These are phyloP conservation scores for Dioscorea alata DNA, from an alignment of 106 monocot species.

Conservation along the genomic window DNA sequence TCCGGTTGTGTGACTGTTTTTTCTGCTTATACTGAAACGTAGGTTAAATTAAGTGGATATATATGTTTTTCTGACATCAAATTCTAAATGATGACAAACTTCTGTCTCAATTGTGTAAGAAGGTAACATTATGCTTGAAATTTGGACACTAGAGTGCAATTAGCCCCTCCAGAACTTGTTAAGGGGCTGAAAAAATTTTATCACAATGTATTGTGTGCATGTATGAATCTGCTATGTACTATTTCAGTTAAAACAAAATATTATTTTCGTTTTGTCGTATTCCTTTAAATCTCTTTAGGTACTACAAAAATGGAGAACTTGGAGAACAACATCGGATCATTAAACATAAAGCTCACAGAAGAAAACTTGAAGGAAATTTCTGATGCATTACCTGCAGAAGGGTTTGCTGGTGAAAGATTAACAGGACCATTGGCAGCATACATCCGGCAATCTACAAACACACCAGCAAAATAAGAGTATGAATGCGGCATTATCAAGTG, in stretches of 20 bases:
- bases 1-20: too few species aligned
- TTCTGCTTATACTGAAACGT: too few species aligned
- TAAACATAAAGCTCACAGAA: constrained; percentile 3
- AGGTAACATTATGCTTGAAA: too few species aligned
- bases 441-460: background rate
- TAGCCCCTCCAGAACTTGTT: background rate
- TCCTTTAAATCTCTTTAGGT: background rate
- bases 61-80: too few species aligned
- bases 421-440: too few species aligned
- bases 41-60: too few species aligned
- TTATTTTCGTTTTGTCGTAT: background rate
- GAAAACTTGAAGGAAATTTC: constrained; percentile 5
- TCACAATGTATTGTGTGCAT: too few species aligned
- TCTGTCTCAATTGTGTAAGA: too few species aligned
- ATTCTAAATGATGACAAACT: too few species aligned
- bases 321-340: background rate
- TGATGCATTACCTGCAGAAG: background rate
- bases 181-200: background rate
- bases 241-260: background rate
- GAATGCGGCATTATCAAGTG: too few species aligned
- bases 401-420: background rate
- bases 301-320: constrained; percentile 11
- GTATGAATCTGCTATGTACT: too few species aligned
- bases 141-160: background rate
- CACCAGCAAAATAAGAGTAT: background rate